Conservation (phyloP, 371 early-diverging fungal species). For the Mortierella polycephala region DNA sequence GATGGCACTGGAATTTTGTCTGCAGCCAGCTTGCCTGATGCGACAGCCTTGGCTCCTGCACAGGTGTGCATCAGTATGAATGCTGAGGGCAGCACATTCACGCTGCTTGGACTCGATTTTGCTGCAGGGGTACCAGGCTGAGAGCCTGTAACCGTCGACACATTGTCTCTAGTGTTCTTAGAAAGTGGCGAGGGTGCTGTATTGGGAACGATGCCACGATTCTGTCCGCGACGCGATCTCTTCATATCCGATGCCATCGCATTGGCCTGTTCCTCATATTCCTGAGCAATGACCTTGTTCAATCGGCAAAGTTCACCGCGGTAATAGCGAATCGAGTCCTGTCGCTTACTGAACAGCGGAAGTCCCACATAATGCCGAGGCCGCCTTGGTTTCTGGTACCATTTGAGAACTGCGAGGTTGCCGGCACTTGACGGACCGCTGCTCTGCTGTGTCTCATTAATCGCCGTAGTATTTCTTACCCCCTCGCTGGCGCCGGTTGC, state of each 20-base stretch:
- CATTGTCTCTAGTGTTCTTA: background rate
- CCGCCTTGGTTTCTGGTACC: slow-evolving; percentile 30
- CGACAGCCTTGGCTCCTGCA: slow-evolving; percentile 19
- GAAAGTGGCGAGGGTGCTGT: background rate
- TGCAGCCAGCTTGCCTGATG: slow-evolving; percentile 2
- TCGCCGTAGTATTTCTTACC: background rate
- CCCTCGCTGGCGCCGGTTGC: background rate
- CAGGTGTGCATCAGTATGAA: slow-evolving; percentile 28
- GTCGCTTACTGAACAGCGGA: slow-evolving; percentile 30
- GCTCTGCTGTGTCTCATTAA: background rate
- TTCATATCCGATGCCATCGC: slow-evolving; percentile 17
- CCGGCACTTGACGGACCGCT: background rate
- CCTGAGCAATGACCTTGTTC: slow-evolving; percentile 26
- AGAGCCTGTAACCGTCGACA: background rate
- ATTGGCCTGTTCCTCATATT: slow-evolving; percentile 5
- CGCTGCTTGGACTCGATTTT: background rate
- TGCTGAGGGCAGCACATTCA: slow-evolving; percentile 14
- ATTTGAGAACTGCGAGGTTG: slow-evolving; percentile 13
- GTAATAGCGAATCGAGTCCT: slow-evolving; percentile 43
- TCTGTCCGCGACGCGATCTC: background rate
- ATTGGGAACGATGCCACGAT: background rate
- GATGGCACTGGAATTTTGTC: slow-evolving; percentile 4
- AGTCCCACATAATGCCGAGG: slow-evolving; percentile 28
- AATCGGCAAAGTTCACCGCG: slow-evolving; percentile 35
- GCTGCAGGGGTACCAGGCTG: background rate